Conservation (phyloP, 1,284 basidiomycete species). For the Irpex rosettiformis region DNA sequence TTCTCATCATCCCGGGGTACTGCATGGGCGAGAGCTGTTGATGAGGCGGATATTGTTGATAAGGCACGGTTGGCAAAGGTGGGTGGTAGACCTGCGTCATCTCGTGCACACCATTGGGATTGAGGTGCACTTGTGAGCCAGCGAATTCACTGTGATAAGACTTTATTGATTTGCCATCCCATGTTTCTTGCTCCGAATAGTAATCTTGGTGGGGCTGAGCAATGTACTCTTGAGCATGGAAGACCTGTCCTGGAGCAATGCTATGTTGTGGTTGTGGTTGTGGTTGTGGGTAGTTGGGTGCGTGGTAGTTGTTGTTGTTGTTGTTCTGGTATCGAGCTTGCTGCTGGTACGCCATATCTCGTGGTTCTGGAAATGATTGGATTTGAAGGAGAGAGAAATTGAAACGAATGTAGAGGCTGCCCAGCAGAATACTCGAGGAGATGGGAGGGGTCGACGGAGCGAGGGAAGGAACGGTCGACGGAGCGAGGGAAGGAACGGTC, state of each 20-base stretch:
- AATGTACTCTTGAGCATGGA: constrained; percentile 12
- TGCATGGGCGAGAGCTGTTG: constrained; percentile 60
- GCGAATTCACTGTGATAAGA: constrained; percentile 62
- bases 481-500: neutral
- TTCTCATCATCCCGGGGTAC: constrained; percentile 43
- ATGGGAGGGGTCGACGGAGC: constrained; percentile 4
- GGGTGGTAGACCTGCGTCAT: constrained; percentile 51
- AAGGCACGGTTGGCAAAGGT: constrained; percentile 50
- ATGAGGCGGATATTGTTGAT: constrained; percentile 35
- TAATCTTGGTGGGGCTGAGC: constrained; percentile 14
- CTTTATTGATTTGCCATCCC: constrained; percentile 34
- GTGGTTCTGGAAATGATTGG: neutral
- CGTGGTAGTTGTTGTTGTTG: constrained; percentile 8
- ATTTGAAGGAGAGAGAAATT: neutral
- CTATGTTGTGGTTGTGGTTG: constrained; percentile 15
- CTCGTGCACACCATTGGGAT: constrained; percentile 45
- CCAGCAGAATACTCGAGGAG: constrained; percentile 3
- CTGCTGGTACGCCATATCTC: constrained; percentile 21
- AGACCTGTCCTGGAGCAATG: constrained; percentile 9
- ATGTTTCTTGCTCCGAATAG: constrained; percentile 20
- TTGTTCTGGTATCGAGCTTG: constrained; percentile 18
- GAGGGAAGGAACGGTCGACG: neutral
- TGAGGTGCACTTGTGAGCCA: constrained; percentile 70
- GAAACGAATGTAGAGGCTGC: constrained; percentile 9
- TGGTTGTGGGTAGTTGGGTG: constrained; percentile 18